Conservation (phyloP, 805 yeast species). For the Saccharomycopsis capsularis region DNA sequence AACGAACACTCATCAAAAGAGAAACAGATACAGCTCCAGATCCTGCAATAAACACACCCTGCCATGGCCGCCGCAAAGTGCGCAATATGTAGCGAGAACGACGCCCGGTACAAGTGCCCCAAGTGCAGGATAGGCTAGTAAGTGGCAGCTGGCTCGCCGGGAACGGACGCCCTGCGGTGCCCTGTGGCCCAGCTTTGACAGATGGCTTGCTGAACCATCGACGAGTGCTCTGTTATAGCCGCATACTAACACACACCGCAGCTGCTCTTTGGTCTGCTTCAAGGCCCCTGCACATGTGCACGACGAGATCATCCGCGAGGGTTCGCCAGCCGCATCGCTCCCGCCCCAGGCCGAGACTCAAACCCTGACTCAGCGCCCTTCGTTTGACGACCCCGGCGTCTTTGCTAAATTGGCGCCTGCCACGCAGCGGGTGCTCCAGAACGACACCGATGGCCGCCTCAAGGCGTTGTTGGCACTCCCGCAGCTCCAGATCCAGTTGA, state of each 20-base stretch:
- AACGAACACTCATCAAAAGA: too few relatives aligned
- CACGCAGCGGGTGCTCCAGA: neutral
- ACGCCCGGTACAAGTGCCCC: conserved; percentile 42
- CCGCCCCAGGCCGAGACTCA: too few relatives aligned
- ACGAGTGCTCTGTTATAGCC: too few relatives aligned
- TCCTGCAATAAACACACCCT: too few relatives aligned
- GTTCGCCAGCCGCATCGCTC: too few relatives aligned
- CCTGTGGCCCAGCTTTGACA: too few relatives aligned
- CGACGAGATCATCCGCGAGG: conserved; percentile 20
- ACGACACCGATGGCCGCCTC: conserved; percentile 31
- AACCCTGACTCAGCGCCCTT: too few relatives aligned
- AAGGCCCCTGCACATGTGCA: conserved; percentile 39
- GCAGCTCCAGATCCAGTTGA: conserved; percentile 49
- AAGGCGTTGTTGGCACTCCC: conserved; percentile 39
- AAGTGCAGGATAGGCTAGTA: conserved; percentile 37
- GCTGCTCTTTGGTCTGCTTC: conserved; percentile 55
- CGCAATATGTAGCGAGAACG: conserved; percentile 30
- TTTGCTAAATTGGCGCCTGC: neutral
- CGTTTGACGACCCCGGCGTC: too few relatives aligned
- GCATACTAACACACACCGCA: too few relatives aligned
- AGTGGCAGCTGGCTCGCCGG: conserved; percentile 17
- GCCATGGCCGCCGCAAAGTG: conserved; percentile 23
- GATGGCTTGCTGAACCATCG: too few relatives aligned
- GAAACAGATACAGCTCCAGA: too few relatives aligned
- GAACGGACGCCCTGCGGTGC: neutral